Evolutionary conservation across 1,284 basidiomycete species (phyloP), one percentile per base, ranked within the genome.

Genomic region (Apiotrichum brassicae): DNA sequence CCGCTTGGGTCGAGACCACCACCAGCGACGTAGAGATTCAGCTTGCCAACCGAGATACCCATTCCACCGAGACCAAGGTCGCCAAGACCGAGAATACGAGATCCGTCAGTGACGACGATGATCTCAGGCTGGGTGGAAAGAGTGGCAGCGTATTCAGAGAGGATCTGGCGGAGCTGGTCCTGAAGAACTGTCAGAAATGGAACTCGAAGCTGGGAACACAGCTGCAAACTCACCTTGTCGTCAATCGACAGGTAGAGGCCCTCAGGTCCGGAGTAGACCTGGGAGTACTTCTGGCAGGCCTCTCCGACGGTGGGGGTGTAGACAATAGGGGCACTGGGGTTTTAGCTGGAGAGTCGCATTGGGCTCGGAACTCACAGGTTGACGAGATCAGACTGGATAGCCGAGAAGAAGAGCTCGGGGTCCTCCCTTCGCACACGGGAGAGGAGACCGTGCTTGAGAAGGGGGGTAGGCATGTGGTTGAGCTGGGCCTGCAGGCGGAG

Each of bases 221-320:
- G n/a, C n/a, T 14, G 28, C 9, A 9, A 8, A 30, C 63, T 50
- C 48, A 70, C 89, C 72, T 86, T 88, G 76, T 97, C 89, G 52
- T 83, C 81, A 62, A 87, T 81, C n/a, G 85, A 87, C 56, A 93
- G 77, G 69, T 86, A 93, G 38, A 67, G 60, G 52, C 69, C 76
- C 68, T 92, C 89, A 0, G 88, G 84, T 35, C 82, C 80, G 53
- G 85, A 78, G 73, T 85, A 93, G 62, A 86, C 90, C 57, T 85
- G 81, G 12, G 84, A 86, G 75, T 82, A 89, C 64, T 88, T 84
- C 58, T 89, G 74, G 72, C 89, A 94, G 1, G 88, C 90, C 64
- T 92, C 87, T 35, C 92, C 93, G 38, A 97, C 90, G 35, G 82
- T 84, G 0, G 92, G 92, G 0, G 93, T 95, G 73, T 95, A 95